Base-by-base conservation (phyloP, 805 yeast genomes). In the Yamadazyma akitaensis region DNA sequence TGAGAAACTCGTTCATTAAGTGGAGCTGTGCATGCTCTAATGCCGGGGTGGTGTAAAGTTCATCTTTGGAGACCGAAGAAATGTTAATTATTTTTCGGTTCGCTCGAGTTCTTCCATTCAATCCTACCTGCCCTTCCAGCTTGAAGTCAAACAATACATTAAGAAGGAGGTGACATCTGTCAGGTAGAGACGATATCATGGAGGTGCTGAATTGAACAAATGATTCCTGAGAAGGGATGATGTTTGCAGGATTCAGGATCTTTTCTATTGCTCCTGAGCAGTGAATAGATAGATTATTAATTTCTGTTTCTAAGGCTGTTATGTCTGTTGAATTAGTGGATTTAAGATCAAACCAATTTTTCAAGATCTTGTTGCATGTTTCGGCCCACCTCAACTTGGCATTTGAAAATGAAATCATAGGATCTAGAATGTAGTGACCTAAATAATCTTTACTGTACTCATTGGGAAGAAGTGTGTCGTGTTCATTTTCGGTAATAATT, bases 341-440 rank as follows among this genome's bases (percentile, higher is more conserved):
- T 7, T 18, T 14, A 30, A 21, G 24, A 7, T 21, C 6, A 21
- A 42, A 32, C 33, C 26, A 40, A 18, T 12, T 11, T 35, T 44
- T 33, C 18, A 47, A 31, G 2, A 51, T 49, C 26, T 37, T 38
- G 36, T 47, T 51, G 24, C 24, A 21, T 33, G 42, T 37, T 46
- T 51, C 49, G 7, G 42, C 47, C 52, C 53, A 51, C 30, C 47
- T 38, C 37, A 45, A 51, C 21, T 42, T 47, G 10, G 47, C 46
- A 36, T 49, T 51, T 9, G 49, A 47, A 39, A 42, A 49, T 3
- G 54, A 49, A 8, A 51, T 24, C 17, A 33, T 16, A 34, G 43
- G 53, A 37, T 51, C 40, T 21, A 21, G 24, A 7, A 21, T 21
- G 24, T 21, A 21, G 24, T 16, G 46, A 36, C 37, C 34, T 47